Evolutionary conservation across 2,329 filamentous ascomycete genomes (phyloP).

Genomic region (Colletotrichum sp.): DNA sequence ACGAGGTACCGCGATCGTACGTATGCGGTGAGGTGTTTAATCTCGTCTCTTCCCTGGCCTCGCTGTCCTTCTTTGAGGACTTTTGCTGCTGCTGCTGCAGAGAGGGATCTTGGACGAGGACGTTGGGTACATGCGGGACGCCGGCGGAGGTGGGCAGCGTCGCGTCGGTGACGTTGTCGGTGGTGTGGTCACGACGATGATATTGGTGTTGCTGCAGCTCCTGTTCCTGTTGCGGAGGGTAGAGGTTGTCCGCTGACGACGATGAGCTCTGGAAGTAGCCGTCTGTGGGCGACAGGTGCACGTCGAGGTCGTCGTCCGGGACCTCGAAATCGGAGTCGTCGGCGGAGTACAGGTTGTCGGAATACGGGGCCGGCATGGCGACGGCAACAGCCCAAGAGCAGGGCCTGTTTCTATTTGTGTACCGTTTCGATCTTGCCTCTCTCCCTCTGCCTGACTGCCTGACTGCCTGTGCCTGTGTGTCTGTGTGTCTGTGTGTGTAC

Average conservation of each 20-base stretch:
- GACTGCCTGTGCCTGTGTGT: neutral
- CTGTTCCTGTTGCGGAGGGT: slow-evolving; percentile 23
- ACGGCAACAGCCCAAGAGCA: neutral
- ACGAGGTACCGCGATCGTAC: neutral
- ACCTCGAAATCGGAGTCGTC: slow-evolving; percentile 14
- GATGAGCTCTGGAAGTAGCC: slow-evolving; percentile 52
- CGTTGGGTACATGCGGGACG: slow-evolving; percentile 51
- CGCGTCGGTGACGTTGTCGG: slow-evolving; percentile 24
- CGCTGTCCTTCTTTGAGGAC: slow-evolving; percentile 41
- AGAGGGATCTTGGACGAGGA: slow-evolving; percentile 54
- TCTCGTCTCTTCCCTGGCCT: slow-evolving; percentile 46
- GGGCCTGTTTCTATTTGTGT: slow-evolving; percentile 19
- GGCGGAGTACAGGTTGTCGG: slow-evolving; percentile 32
- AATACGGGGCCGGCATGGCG: slow-evolving; percentile 51
- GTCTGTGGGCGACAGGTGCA: slow-evolving; percentile 51
- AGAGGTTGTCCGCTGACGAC: slow-evolving; percentile 28
- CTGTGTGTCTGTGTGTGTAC: neutral
- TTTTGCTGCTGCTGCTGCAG: slow-evolving; percentile 33
- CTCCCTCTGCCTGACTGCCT: neutral
- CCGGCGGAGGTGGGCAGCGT: slow-evolving; percentile 31
- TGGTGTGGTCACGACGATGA: neutral
- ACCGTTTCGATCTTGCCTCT: neutral
- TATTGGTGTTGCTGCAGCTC: neutral
- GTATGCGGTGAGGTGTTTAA: slow-evolving; percentile 28
- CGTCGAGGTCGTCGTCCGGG: slow-evolving; percentile 26